These are phyloP conservation scores for Tetracentron sinense DNA, from an alignment of 164 flowering plant species.

Conservation along the genomic window DNA sequence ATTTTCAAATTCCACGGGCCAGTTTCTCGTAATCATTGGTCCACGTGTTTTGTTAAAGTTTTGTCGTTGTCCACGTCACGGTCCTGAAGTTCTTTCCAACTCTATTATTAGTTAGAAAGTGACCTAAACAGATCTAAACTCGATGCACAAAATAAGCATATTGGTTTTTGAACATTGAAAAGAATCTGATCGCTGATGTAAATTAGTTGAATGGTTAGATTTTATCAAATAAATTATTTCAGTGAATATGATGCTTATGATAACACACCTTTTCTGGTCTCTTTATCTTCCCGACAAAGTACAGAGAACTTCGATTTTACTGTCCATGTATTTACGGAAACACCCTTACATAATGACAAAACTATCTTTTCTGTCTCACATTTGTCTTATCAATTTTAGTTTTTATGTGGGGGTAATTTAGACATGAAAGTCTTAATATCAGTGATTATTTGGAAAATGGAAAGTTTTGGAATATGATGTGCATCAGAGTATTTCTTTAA, in stretches of 20 bases:
- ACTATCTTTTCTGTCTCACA: not conserved
- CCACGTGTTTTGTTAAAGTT: constrained; percentile 22
- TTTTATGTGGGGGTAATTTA: constrained; percentile 4
- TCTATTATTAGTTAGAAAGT: no score
- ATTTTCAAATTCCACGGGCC: constrained; percentile 4
- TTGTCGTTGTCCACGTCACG: constrained; percentile 7
- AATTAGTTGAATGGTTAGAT: no score
- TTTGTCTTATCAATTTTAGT: no score
- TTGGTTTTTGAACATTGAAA: no score
- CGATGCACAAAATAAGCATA: no score
- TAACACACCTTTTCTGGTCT: not conserved
- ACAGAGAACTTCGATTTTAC: constrained; percentile 24
- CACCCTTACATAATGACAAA: not conserved
- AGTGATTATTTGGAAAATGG: not conserved
- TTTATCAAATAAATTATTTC: no score
- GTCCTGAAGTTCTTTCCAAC: no score
- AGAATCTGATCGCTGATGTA: no score
- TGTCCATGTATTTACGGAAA: constrained; percentile 16
- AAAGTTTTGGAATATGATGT: not conserved
- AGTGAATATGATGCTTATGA: no score
- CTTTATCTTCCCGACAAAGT: constrained; percentile 19
- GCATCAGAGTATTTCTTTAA: no score
- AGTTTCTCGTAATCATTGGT: not conserved
- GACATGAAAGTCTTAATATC: not conserved
- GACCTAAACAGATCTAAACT: no score